A percentile compares a stretch with the other conserved stretches of the same genome.
phyloP scores from a whole-genome alignment of 2,329 filamentous ascomycete species.

The Daldinia sp. region DNA sequence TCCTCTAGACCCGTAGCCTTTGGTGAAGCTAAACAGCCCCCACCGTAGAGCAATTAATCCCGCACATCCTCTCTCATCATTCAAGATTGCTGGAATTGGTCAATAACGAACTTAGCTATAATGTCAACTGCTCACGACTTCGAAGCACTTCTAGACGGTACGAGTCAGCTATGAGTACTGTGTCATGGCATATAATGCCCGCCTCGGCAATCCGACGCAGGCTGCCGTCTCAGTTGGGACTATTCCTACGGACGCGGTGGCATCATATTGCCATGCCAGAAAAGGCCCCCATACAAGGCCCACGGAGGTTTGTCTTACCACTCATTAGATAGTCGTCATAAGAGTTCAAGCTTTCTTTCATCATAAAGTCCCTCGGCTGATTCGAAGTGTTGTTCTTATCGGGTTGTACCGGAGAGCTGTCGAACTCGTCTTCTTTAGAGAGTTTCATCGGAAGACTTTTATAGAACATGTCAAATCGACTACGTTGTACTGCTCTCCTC shows the following conservation, averaged over 20 bases:
- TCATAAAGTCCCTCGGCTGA: background rate
- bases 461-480: background rate
- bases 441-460: background rate
- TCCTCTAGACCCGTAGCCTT: background rate
- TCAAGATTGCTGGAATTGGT: background rate
- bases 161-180: conserved; percentile 34
- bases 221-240: conserved; percentile 48
- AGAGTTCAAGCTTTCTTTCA: background rate
- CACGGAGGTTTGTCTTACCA: background rate
- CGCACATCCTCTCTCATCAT: background rate
- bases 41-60: background rate
- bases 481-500: background rate
- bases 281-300: conserved; percentile 17
- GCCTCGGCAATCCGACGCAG: conserved; percentile 32
- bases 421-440: background rate
- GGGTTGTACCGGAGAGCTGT: background rate
- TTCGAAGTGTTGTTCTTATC: background rate
- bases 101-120: background rate
- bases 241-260: conserved; percentile 50
- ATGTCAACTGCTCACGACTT: background rate
- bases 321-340: background rate
- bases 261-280: conserved; percentile 47
- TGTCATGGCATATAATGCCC: conserved; percentile 45
- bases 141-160: conserved; percentile 7
- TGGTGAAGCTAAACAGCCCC: background rate